A percentile compares a stretch with the other conserved stretches of the same genome.
Evolutionary conservation across 2,329 filamentous ascomycete species (phyloP).

Genomic region (Alternaria sp.): DNA sequence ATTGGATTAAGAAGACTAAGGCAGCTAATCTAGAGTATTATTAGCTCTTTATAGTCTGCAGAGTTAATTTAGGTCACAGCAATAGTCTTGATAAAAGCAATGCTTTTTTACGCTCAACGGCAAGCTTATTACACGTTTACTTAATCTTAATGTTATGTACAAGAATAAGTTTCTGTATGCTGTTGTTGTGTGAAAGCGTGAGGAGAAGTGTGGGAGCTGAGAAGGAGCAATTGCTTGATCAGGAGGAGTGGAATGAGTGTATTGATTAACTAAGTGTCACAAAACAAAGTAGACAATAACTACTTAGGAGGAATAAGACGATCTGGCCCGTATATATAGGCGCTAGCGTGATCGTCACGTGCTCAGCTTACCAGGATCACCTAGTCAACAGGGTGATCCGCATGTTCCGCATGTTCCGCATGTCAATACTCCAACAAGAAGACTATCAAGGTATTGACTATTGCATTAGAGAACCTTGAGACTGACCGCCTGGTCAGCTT

Average conservation of each 20-base stretch:
- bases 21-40: slow-evolving; percentile 89
- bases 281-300: too few relatives aligned
- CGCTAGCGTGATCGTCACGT: too few relatives aligned
- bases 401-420: too few relatives aligned
- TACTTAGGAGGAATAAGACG: too few relatives aligned
- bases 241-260: too few relatives aligned
- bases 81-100: slow-evolving; percentile 84
- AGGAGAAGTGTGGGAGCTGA: too few relatives aligned
- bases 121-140: slow-evolving; percentile 90
- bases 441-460: slow-evolving; percentile 79
- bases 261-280: too few relatives aligned
- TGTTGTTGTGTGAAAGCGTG: slow-evolving; percentile 82
- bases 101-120: slow-evolving; percentile 86
- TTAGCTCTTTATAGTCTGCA: slow-evolving; percentile 98
- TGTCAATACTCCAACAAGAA: too few relatives aligned
- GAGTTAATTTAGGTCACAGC: slow-evolving; percentile 73
- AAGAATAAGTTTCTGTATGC: slow-evolving; percentile 83
- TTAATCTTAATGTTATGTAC: slow-evolving; percentile 97
- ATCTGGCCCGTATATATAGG: too few relatives aligned
- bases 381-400: too few relatives aligned
- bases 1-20: slow-evolving; percentile 93
- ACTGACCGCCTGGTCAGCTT: slow-evolving; percentile 92
- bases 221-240: too few relatives aligned
- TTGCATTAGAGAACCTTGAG: slow-evolving; percentile 88
- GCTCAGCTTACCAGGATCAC: too few relatives aligned